Evolutionary conservation across 768 basidiomycete species (phyloP).

Genomic region (Boletus coccyginus): DNA sequence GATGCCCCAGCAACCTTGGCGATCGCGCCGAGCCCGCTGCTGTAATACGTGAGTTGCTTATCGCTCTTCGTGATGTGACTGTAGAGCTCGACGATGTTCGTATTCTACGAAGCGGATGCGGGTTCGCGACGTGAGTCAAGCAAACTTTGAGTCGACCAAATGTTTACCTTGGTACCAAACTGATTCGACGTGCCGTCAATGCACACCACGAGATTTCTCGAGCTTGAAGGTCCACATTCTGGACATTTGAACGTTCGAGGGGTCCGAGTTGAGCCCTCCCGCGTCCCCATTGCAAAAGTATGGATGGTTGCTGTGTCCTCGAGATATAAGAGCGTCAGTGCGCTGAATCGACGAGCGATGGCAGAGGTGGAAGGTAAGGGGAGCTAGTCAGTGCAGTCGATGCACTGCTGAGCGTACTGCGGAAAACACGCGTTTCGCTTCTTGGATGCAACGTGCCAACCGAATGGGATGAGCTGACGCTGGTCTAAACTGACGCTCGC

Average conservation of each 20-base stretch:
- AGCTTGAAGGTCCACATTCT: not conserved
- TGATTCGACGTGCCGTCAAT: conserved; percentile 42
- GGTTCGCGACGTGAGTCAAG: not conserved
- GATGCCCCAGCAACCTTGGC: conserved; percentile 24
- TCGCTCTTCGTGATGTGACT: conserved; percentile 34
- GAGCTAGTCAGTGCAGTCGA: not conserved
- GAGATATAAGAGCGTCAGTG: not conserved
- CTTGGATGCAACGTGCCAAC: conserved; percentile 10
- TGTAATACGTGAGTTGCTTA: conserved; percentile 39
- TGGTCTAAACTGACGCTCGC: not conserved
- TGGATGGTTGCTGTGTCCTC: not conserved
- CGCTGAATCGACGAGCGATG: not conserved
- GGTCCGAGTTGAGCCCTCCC: not conserved
- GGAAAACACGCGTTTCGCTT: conserved; percentile 13
- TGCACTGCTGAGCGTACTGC: not conserved
- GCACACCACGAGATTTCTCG: conserved; percentile 30
- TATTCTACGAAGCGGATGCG: conserved; percentile 29
- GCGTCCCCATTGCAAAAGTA: conserved; percentile 3
- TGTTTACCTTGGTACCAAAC: conserved; percentile 32
- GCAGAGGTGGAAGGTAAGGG: not conserved
- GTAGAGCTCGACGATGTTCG: conserved; percentile 41
- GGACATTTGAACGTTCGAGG: conserved; percentile 5
- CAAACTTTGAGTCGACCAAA: not conserved
- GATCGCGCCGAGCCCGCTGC: conserved; percentile 39
- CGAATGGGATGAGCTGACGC: not conserved